Evolutionary conservation across 2,329 filamentous ascomycete species (phyloP).

Genomic region (Colletotrichum plurivorum): DNA sequence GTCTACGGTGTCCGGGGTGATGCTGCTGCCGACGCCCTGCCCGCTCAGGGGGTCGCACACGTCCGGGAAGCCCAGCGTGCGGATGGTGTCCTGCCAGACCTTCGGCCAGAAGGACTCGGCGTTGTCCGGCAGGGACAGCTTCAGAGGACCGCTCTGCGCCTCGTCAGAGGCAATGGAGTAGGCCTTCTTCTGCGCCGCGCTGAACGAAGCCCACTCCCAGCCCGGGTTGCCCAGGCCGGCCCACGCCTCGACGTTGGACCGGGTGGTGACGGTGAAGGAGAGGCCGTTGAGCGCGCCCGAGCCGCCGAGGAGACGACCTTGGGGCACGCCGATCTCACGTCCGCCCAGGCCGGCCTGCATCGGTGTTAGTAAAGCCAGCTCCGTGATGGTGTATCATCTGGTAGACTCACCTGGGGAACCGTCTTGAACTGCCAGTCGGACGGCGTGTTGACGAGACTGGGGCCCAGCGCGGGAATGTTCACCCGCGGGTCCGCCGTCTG

Average conservation of each 20-base stretch:
- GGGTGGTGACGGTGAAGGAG: constrained; percentile 43
- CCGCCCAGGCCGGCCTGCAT: constrained; percentile 37
- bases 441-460: constrained; percentile 44
- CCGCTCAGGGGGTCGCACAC: constrained; percentile 45
- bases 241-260: constrained; percentile 46
- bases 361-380: background rate
- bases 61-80: constrained; percentile 39
- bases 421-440: constrained; percentile 47
- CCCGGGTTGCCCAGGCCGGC: constrained; percentile 46
- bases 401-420: constrained; percentile 43
- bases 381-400: background rate
- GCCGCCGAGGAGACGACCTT: constrained; percentile 45
- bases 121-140: constrained; percentile 40
- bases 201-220: constrained; percentile 45
- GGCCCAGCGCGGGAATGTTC: constrained; percentile 45
- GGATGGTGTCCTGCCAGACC: constrained; percentile 43
- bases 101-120: constrained; percentile 37
- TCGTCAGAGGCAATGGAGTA: constrained; percentile 28
- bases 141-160: constrained; percentile 33
- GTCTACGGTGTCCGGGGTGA: constrained; percentile 44
- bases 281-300: constrained; percentile 48
- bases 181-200: constrained; percentile 37
- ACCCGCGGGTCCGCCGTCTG: constrained; percentile 44
- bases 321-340: constrained; percentile 42
- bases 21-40: constrained; percentile 36